Evolutionary conservation across 2,329 filamentous ascomycete species (phyloP).

Genomic region (Knufia fluminis): DNA sequence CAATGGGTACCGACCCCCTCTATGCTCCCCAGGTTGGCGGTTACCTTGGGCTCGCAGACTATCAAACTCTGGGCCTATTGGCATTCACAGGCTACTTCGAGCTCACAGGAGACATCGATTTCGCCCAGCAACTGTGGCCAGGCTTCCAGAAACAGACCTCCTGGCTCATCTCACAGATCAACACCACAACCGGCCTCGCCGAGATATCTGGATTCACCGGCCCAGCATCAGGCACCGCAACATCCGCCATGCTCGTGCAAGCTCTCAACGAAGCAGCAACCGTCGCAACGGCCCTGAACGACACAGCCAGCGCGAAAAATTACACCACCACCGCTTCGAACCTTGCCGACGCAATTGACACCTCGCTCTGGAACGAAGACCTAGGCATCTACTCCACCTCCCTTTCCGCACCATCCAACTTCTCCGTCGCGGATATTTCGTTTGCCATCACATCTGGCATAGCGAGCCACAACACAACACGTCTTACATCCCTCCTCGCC

Average conservation of each 20-base stretch:
- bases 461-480: slow-evolving; percentile 22
- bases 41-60: slow-evolving; percentile 18
- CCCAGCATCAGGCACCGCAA: too few relatives aligned
- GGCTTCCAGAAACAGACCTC: too few relatives aligned
- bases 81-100: slow-evolving; percentile 27
- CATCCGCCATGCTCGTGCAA: too few relatives aligned
- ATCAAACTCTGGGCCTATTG: slow-evolving; percentile 20
- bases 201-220: too few relatives aligned
- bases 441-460: not conserved
- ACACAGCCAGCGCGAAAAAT: too few relatives aligned
- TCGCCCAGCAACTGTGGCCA: slow-evolving; percentile 28
- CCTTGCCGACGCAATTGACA: too few relatives aligned
- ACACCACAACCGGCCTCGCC: too few relatives aligned
- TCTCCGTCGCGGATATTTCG: not conserved
- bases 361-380: not conserved
- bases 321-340: too few relatives aligned
- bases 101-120: slow-evolving; percentile 26
- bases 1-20: slow-evolving; percentile 1
- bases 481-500: slow-evolving; percentile 22
- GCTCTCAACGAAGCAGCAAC: too few relatives aligned
- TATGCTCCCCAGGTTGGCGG: slow-evolving; percentile 11
- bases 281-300: too few relatives aligned
- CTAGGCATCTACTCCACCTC: not conserved
- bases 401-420: not conserved
- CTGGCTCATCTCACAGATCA: too few relatives aligned